A percentile compares a stretch with the other conserved stretches of the same genome.
phyloP scores from a whole-genome alignment of 345 rosid species.

The Corymbia maculata region DNA sequence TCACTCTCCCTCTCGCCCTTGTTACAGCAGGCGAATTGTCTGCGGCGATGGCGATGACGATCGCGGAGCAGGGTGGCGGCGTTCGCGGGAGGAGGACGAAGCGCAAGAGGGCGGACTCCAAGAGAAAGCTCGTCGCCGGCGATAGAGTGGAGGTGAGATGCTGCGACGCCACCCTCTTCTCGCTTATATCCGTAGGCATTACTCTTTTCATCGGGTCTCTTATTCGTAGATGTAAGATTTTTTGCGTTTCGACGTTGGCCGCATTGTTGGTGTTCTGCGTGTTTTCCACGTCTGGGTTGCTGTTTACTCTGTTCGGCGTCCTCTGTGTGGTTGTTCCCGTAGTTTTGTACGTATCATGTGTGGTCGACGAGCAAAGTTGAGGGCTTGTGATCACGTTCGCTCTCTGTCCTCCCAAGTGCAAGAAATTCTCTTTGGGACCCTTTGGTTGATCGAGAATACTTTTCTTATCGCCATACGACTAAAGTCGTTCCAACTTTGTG shows the following conservation, averaged over 20 bases:
- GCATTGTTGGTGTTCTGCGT: not conserved
- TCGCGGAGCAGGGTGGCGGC: not conserved
- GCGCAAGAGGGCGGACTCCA: not conserved
- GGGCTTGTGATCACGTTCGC: not conserved
- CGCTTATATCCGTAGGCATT: not conserved
- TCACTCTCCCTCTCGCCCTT: not conserved
- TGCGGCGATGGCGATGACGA: not conserved
- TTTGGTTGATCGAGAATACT: not conserved
- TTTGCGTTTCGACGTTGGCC: not conserved
- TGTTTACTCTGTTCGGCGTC: not conserved
- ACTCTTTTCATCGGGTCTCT: not conserved
- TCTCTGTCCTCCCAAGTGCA: not conserved
- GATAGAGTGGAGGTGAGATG: slow-evolving; percentile 22
- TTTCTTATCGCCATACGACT: not conserved
- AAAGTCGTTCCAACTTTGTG: not conserved
- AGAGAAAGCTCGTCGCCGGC: not conserved
- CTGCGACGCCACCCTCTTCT: not conserved
- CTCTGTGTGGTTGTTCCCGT: not conserved
- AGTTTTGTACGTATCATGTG: not conserved
- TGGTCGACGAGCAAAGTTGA: not conserved
- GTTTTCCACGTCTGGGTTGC: not conserved
- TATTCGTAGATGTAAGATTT: not conserved
- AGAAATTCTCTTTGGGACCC: not conserved
- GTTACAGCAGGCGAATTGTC: not conserved
- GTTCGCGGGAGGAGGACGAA: not conserved